These are phyloP conservation scores for Cladophialophora carrionii DNA, from an alignment of 2,329 filamentous ascomycete genomes.

Conservation along the genomic window DNA sequence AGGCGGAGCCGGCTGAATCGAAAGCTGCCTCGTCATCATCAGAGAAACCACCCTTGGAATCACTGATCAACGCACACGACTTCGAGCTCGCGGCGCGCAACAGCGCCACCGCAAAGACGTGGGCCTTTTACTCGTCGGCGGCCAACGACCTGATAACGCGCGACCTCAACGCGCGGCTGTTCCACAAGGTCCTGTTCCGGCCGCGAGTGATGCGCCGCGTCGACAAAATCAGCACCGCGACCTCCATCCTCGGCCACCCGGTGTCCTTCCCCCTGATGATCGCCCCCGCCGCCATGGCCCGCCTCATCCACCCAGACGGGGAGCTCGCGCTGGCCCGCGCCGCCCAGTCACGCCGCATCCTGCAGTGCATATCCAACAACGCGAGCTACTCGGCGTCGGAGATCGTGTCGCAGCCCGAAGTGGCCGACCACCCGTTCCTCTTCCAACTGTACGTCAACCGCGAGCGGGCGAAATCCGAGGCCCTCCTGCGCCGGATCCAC, in stretches of 20 bases:
- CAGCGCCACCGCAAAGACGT: slow-evolving; percentile 64
- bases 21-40: slow-evolving; percentile 31
- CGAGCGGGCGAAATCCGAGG: slow-evolving; percentile 54
- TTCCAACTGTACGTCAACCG: slow-evolving; percentile 62
- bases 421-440: slow-evolving; percentile 52
- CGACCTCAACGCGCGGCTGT: slow-evolving; percentile 58
- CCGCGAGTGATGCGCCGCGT: slow-evolving; percentile 64
- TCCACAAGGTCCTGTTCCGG: slow-evolving; percentile 61
- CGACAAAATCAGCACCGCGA: slow-evolving; percentile 53
- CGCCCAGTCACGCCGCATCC: slow-evolving; percentile 56
- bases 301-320: slow-evolving; percentile 66
- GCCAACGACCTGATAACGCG: slow-evolving; percentile 65
- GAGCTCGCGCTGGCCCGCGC: slow-evolving; percentile 62
- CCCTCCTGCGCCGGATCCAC: slow-evolving; percentile 48
- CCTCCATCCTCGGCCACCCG: slow-evolving; percentile 59
- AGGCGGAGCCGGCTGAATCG: slow-evolving; percentile 40
- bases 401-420: slow-evolving; percentile 50
- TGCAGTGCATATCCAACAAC: slow-evolving; percentile 65
- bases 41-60: slow-evolving; percentile 56
- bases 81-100: slow-evolving; percentile 62
- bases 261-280: slow-evolving; percentile 64
- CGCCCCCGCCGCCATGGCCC: slow-evolving; percentile 67
- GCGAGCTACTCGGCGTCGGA: slow-evolving; percentile 63
- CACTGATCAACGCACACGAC: slow-evolving; percentile 63
- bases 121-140: slow-evolving; percentile 70